phyloP scores from a whole-genome alignment of 2,329 filamentous ascomycete genomes.

The Periconia sp. region DNA sequence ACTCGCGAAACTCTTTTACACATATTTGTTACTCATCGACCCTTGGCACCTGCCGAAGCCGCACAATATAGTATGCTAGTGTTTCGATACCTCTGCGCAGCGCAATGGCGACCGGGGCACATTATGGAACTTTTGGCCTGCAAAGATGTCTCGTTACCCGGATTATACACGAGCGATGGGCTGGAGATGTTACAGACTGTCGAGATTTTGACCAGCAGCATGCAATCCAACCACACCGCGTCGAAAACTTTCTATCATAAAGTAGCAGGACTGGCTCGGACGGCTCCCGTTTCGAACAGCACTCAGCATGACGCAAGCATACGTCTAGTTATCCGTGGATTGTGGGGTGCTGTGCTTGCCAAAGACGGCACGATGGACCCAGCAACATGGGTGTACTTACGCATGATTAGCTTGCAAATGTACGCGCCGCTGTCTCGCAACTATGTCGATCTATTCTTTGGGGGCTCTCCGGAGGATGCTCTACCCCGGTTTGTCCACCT shows the following conservation, averaged over 20 bases:
- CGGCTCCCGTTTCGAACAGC: conserved; percentile 1
- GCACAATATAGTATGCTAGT: conserved; percentile 5
- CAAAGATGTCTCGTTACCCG: conserved; percentile 2
- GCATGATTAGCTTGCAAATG: conserved; percentile 12
- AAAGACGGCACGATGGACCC: not conserved
- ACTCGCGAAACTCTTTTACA: conserved; percentile 2
- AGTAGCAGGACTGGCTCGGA: conserved; percentile 11
- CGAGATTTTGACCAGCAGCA: conserved; percentile 8
- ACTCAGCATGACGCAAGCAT: conserved; percentile 11
- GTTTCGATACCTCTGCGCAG: not conserved
- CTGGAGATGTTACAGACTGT: conserved; percentile 15
- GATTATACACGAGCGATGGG: conserved; percentile 11
- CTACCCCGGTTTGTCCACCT: not conserved
- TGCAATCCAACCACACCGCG: not conserved
- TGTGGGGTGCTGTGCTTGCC: conserved; percentile 10
- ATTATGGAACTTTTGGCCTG: not conserved
- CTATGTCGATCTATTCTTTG: conserved; percentile 6
- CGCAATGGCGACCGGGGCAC: not conserved
- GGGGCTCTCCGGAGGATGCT: not conserved
- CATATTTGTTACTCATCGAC: conserved; percentile 9
- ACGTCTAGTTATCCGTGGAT: conserved; percentile 12
- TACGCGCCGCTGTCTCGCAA: conserved; percentile 1
- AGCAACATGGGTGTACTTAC: conserved; percentile 1
- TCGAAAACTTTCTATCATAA: conserved; percentile 9
- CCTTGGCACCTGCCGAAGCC: conserved; percentile 5